Evolutionary conservation across 306 rosid species (phyloP).

Genomic region (Lathyrus oleraceus): DNA sequence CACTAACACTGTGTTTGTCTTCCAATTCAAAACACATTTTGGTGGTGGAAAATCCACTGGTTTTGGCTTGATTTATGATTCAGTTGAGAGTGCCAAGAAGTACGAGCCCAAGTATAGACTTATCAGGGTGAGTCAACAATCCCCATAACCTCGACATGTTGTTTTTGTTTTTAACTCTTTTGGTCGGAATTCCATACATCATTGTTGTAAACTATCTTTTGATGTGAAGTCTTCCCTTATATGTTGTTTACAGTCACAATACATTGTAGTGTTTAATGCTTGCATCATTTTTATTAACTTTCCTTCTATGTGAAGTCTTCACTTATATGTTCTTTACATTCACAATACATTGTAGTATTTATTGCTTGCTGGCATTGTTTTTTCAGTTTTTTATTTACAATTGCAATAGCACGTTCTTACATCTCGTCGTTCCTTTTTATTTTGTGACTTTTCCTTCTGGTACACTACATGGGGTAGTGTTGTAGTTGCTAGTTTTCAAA

Average conservation of each 20-base stretch:
- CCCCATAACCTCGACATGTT: not conserved
- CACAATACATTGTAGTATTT: not conserved
- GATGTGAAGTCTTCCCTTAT: not conserved
- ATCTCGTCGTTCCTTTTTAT: not conserved
- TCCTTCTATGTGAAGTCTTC: not conserved
- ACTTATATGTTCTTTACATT: not conserved
- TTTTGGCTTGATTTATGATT: slow-evolving; percentile 87
- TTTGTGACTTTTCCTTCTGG: not conserved
- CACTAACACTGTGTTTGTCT: slow-evolving; percentile 75
- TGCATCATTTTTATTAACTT: not conserved
- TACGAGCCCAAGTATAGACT: slow-evolving; percentile 94
- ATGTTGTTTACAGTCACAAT: not conserved
- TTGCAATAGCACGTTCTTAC: not conserved
- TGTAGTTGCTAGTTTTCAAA: not conserved
- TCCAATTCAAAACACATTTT: slow-evolving; percentile 87
- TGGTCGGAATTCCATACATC: not conserved
- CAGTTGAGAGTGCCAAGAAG: slow-evolving; percentile 88
- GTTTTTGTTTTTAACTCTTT: not conserved
- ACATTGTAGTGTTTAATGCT: not conserved
- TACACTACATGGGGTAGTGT: not conserved
- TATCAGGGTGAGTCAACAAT: slow-evolving; percentile 65
- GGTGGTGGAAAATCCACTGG: slow-evolving; percentile 98
- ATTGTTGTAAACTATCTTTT: not conserved
- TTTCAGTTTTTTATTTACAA: not conserved
- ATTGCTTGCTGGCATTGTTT: not conserved